Base-by-base conservation (phyloP, 2,329 filamentous ascomycete genomes). In the Colletotrichum sp. region DNA sequence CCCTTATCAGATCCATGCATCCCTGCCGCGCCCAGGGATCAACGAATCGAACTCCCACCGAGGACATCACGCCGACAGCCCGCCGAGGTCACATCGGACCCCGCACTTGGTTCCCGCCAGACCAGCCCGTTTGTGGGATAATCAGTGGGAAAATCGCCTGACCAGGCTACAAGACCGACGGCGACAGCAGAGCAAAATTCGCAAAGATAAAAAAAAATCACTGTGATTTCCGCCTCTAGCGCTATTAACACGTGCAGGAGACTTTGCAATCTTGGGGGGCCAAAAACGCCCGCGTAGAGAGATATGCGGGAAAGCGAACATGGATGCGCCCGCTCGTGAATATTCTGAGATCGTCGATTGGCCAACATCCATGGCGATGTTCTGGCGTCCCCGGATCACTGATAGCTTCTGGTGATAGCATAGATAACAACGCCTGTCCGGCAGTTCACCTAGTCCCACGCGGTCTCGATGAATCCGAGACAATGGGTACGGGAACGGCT, bases 1-100 rank as follows among this genome's bases (percentile, higher is more conserved):
- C 67, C 62, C 64, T 73, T 75, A 73, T 75, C 73, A 73, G 70
- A 75, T 75, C 43, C 69, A 67, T 75, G 18, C 22, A 75, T 68
- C 69, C 69, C 43, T 72, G 73, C 27, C 25, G 28, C 9, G 18
- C 48, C 62, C 62, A 58, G 34, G 73, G 56, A 64, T 73, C 69
- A 64, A 34, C 39, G 56, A 28, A 30, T 68, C 13, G 18, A 43
- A 27, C 34, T 61, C 64, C 55, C 55, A 64, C 27, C 32, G 48
- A 58, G 34, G 32, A 36, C 27, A 52, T 36, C 34, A 34, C 18
- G 60, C 73, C 70, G 69, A 64, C 60, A 66, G 36, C 32, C 36
- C 64, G 48, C 69, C 73, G 73, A 68, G 39, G 70, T 73, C 39
- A 34, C 58, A 68, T 68, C 43, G 32, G 58, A 72, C 73, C 73